A percentile compares a stretch with the other conserved stretches of the same genome.
Conservation (phyloP, 495 filamentous ascomycete species). For the Penicillium taxi region DNA sequence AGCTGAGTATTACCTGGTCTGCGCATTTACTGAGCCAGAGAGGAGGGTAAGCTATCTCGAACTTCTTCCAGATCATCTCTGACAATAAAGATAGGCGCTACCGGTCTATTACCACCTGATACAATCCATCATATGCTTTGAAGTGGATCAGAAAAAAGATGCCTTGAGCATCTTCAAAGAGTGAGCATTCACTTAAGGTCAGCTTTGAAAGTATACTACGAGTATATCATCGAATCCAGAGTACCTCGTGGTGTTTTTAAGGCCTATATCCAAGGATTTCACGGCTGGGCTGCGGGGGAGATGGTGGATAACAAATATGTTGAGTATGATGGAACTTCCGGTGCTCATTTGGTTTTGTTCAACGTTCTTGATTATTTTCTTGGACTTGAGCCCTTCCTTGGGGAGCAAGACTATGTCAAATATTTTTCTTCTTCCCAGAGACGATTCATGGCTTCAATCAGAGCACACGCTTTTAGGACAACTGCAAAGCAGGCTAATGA, state of each 20-base stretch:
- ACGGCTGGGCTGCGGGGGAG: slow-evolving; percentile 32
- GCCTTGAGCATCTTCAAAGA: slow-evolving; percentile 12
- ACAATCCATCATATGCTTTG: slow-evolving; percentile 15
- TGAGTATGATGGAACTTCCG: slow-evolving; percentile 38
- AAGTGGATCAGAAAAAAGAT: slow-evolving; percentile 13
- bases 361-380: slow-evolving; percentile 37
- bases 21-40: slow-evolving; percentile 26
- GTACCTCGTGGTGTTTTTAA: slow-evolving; percentile 29
- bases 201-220: slow-evolving; percentile 24
- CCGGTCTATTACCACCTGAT: slow-evolving; percentile 30
- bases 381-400: slow-evolving; percentile 32
- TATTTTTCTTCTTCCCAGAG: slow-evolving; percentile 29
- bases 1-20: slow-evolving; percentile 27
- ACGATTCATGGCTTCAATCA: slow-evolving; percentile 19
- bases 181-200: slow-evolving; percentile 19
- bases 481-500: slow-evolving; percentile 14
- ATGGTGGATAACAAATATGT: slow-evolving; percentile 20
- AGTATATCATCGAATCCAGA: slow-evolving; percentile 8
- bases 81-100: no score
- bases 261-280: slow-evolving; percentile 35
- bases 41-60: slow-evolving; percentile 13
- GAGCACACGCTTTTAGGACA: slow-evolving; percentile 10
- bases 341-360: slow-evolving; percentile 37
- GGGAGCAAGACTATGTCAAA: slow-evolving; percentile 11
- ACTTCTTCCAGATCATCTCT: no score